A percentile compares a stretch with the other conserved stretches of the same genome.
These are phyloP conservation scores for Flaveria linearis DNA, from an alignment of 129 eudicot species.

Conservation along the genomic window DNA sequence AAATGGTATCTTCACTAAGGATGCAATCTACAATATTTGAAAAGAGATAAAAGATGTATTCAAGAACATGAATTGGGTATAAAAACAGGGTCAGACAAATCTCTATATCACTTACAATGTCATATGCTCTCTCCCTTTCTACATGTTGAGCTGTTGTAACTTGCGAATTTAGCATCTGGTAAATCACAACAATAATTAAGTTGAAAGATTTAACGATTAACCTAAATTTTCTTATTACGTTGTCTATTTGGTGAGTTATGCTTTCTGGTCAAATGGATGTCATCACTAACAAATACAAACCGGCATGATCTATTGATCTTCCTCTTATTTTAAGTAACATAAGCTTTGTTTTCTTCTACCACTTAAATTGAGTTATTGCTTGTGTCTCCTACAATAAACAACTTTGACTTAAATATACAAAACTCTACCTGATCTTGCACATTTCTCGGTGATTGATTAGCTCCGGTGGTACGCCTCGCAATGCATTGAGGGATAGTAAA, in stretches of 20 bases:
- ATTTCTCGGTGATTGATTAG: constrained; percentile 64
- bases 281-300: background rate
- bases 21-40: constrained; percentile 64
- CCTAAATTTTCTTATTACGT: background rate
- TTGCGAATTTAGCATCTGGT: constrained; percentile 89
- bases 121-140: constrained; percentile 98
- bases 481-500: constrained; percentile 83
- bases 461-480: constrained; percentile 75
- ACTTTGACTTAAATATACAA: background rate
- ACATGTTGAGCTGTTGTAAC: constrained; percentile 92
- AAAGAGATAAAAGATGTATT: background rate
- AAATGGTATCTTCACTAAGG: constrained; percentile 85
- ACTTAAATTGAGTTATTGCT: background rate
- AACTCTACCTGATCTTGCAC: constrained; percentile 73
- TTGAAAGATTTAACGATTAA: background rate
- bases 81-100: background rate
- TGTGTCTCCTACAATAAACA: background rate
- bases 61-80: constrained; percentile 11
- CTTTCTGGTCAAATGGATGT: background rate
- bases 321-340: background rate
- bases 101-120: constrained; percentile 53
- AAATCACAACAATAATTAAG: constrained; percentile 4
- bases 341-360: background rate
- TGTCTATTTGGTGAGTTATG: background rate
- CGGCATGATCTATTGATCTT: background rate